Percentiles rank a stretch among this genome's conserved stretches.
phyloP scores from a whole-genome alignment of 805 yeast genomes.

The Kuraishia cidri region DNA sequence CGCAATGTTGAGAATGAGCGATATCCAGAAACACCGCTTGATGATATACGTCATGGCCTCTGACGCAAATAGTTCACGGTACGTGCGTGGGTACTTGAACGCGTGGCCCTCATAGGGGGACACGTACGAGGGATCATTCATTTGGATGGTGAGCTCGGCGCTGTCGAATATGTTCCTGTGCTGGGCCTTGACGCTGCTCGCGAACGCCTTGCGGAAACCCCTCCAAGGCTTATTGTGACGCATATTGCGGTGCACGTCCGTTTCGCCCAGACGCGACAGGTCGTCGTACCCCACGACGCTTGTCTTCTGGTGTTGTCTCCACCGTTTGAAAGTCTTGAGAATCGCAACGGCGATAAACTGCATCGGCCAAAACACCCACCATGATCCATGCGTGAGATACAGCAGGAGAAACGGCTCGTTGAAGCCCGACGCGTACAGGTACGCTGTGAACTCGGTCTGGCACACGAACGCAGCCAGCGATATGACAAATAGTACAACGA shows the following conservation, averaged over 20 bases:
- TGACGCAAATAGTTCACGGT: constrained; percentile 26
- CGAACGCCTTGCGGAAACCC: constrained; percentile 19
- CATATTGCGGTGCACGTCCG: neutral
- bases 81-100: constrained; percentile 14
- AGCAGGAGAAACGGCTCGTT: constrained; percentile 62
- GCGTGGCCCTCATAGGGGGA: constrained; percentile 18
- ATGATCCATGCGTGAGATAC: constrained; percentile 68
- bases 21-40: constrained; percentile 30
- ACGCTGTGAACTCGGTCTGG: constrained; percentile 77
- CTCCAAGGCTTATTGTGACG: constrained; percentile 15
- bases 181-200: constrained; percentile 29
- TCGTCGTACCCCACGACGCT: constrained; percentile 9
- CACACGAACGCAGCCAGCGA: constrained; percentile 56
- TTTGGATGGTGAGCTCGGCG: constrained; percentile 20
- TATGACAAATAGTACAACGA: constrained; percentile 33
- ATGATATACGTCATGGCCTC: constrained; percentile 40
- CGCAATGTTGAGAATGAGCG: constrained; percentile 58
- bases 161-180: constrained; percentile 31
- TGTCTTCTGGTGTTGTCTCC: neutral
- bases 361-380: constrained; percentile 67
- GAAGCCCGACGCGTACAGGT: constrained; percentile 49
- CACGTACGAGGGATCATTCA: constrained; percentile 18
- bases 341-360: constrained; percentile 46
- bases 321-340: constrained; percentile 25
- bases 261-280: constrained; percentile 1